A percentile compares a stretch with the other conserved stretches of the same genome.
These are phyloP conservation scores for Cantharellus cinnabarinus DNA, from an alignment of 768 basidiomycete species.

Conservation along the genomic window DNA sequence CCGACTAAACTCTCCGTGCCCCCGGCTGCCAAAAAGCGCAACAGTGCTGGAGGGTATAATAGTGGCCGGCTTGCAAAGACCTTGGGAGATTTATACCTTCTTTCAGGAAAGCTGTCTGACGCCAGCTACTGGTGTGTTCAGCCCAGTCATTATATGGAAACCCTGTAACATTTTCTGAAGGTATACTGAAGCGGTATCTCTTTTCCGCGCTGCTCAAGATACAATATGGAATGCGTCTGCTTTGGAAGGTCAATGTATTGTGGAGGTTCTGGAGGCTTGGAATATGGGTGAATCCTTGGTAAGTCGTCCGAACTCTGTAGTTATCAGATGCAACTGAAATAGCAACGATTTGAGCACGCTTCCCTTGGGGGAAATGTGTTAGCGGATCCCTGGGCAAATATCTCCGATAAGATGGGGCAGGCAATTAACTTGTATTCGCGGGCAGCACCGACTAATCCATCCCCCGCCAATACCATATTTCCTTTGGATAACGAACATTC, in stretches of 20 bases:
- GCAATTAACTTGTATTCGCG: slow-evolving; percentile 40
- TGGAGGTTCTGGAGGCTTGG: slow-evolving; percentile 71
- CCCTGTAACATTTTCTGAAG: slow-evolving; percentile 18
- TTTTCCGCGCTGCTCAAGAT: slow-evolving; percentile 61
- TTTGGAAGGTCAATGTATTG: slow-evolving; percentile 66
- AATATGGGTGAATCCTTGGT: slow-evolving; percentile 51
- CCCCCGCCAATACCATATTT: not conserved
- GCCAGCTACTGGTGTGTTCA: slow-evolving; percentile 48
- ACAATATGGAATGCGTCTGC: slow-evolving; percentile 76
- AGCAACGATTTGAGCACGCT: slow-evolving; percentile 8
- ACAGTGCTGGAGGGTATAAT: slow-evolving; percentile 46
- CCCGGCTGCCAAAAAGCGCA: slow-evolving; percentile 30
- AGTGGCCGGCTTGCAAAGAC: slow-evolving; percentile 78
- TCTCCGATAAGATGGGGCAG: slow-evolving; percentile 53
- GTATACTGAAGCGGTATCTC: slow-evolving; percentile 66
- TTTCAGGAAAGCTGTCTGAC: slow-evolving; percentile 72
- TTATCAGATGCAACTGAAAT: slow-evolving; percentile 10
- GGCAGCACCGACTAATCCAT: slow-evolving; percentile 20
- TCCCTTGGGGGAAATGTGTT: slow-evolving; percentile 30
- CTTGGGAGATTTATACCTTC: slow-evolving; percentile 68
- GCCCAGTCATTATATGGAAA: not conserved
- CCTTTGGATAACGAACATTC: slow-evolving; percentile 29
- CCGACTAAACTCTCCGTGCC: not conserved
- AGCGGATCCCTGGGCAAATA: slow-evolving; percentile 50
- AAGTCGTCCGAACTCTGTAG: slow-evolving; percentile 16